phyloP scores from a whole-genome alignment of 345 rosid genomes.

The Lenwebbia sp. region DNA sequence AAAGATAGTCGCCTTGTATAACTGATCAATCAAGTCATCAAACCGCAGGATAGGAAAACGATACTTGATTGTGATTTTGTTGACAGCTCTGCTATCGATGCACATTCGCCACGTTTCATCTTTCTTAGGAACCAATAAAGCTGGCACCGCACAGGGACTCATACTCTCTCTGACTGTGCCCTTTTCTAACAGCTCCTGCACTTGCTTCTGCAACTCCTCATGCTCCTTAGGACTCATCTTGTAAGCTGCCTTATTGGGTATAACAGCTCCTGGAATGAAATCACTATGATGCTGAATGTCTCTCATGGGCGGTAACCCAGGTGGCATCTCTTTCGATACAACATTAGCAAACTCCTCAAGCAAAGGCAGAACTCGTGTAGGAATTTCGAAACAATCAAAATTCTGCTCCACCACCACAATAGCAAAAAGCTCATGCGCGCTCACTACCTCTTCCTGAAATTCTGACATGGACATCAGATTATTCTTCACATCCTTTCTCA shows the following conservation, averaged over 20 bases:
- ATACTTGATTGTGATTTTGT: background rate
- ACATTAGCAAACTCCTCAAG: background rate
- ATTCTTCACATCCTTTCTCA: background rate
- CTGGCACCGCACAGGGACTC: background rate
- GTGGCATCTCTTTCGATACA: background rate
- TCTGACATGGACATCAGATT: background rate
- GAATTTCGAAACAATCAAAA: too few species aligned
- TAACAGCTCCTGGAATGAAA: background rate
- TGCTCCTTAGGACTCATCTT: background rate
- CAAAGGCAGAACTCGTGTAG: background rate
- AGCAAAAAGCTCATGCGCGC: background rate
- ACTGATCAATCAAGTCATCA: background rate
- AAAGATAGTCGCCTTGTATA: background rate
- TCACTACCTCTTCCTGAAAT: background rate
- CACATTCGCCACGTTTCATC: slow-evolving; percentile 1
- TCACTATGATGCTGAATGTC: background rate
- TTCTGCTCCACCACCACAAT: background rate
- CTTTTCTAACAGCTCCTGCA: background rate
- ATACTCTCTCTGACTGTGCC: background rate
- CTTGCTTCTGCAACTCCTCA: background rate
- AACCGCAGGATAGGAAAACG: background rate
- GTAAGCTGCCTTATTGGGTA: background rate
- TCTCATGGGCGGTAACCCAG: background rate
- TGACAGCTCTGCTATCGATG: background rate
- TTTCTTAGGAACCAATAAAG: background rate